Percentiles rank a stretch among this genome's conserved stretches.
Evolutionary conservation across 164 flowering plant genomes (phyloP).

Genomic region (Magnolia kwangsiensis): DNA sequence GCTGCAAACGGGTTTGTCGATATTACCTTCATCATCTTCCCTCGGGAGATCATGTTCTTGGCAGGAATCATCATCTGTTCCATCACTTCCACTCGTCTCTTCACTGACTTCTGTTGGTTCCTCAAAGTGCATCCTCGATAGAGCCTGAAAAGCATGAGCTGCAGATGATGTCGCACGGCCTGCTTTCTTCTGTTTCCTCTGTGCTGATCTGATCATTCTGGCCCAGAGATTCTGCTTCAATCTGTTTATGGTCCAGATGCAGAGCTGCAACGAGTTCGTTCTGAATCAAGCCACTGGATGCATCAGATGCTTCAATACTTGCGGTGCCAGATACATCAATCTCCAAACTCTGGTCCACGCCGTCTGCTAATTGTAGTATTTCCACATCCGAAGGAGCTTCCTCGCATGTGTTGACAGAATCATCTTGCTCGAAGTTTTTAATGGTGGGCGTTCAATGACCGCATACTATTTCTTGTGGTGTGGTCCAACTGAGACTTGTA

Average conservation of each 20-base stretch:
- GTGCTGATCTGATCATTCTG: background rate
- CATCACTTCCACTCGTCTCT: conserved; percentile 12
- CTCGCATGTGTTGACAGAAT: conserved; percentile 2
- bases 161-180: background rate
- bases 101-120: conserved; percentile 6
- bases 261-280: background rate
- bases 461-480: too few species aligned
- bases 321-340: background rate
- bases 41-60: background rate
- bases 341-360: too few species aligned
- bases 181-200: conserved; percentile 3
- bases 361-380: conserved; percentile 7
- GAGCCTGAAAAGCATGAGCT: conserved; percentile 13
- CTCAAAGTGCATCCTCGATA: conserved; percentile 10
- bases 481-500: too few species aligned
- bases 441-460: too few species aligned
- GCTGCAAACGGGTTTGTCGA: background rate
- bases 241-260: background rate
- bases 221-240: background rate
- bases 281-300: background rate
- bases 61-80: too few species aligned
- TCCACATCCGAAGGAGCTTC: conserved; percentile 16
- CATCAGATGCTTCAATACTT: conserved; percentile 10
- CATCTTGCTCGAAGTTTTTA: conserved; percentile 3
- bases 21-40: background rate